A percentile compares a stretch with the other conserved stretches of the same genome.
These are phyloP conservation scores for Alisma plantagoaquatica DNA, from an alignment of 106 monocot genomes.

Conservation along the genomic window DNA sequence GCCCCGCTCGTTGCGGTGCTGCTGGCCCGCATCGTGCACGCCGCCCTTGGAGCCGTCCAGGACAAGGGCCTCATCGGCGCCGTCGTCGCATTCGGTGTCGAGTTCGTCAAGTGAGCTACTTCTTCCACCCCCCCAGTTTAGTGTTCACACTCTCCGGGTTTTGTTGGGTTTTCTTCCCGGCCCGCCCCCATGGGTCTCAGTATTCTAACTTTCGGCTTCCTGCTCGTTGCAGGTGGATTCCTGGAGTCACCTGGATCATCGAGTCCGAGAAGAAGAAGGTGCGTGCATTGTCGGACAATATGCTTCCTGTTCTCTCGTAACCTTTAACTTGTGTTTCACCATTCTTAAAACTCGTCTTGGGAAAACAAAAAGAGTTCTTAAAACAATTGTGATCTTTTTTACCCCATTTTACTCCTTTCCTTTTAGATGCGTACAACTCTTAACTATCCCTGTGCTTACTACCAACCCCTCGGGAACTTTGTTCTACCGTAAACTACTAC, in stretches of 20 bases:
- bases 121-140: not conserved
- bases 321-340: too few species aligned
- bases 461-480: too few species aligned
- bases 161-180: too few species aligned
- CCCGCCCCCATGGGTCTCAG: too few species aligned
- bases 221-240: slow-evolving; percentile 60
- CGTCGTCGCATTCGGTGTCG: slow-evolving; percentile 35
- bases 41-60: slow-evolving; percentile 20
- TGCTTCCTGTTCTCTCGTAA: not conserved
- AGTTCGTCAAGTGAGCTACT: slow-evolving; percentile 39
- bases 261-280: slow-evolving; percentile 92
- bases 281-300: not conserved
- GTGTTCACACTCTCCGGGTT: not conserved
- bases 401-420: too few species aligned
- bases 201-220: too few species aligned
- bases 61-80: slow-evolving; percentile 47
- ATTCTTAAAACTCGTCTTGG: too few species aligned
- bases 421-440: too few species aligned
- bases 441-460: too few species aligned
- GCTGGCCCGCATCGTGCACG: slow-evolving; percentile 44
- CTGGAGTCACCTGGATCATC: slow-evolving; percentile 60
- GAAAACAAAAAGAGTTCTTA: too few species aligned
- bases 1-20: slow-evolving; percentile 49
- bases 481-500: too few species aligned
- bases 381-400: too few species aligned